Conservation (phyloP, 176 grass and related monocot genomes). For the Hsuehochloa calcarea region DNA sequence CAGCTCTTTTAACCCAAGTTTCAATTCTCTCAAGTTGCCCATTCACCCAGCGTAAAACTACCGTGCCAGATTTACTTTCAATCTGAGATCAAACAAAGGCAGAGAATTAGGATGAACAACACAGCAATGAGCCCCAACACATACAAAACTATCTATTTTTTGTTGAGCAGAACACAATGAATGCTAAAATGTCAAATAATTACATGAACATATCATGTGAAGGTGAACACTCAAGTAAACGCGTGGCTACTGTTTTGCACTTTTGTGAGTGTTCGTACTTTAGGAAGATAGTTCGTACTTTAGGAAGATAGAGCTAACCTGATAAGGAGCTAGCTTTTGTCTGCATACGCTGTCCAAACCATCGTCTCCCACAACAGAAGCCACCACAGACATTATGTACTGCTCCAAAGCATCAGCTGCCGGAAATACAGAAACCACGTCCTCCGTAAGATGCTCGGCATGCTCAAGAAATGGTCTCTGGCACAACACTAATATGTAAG, state of each 20-base stretch:
- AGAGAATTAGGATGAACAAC: constrained; percentile 16
- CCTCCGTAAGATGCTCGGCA: constrained; percentile 92
- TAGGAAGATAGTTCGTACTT: constrained; percentile 4
- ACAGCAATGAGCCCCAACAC: constrained; percentile 9
- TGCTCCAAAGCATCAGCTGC: constrained; percentile 83
- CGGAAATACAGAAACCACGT: constrained; percentile 89
- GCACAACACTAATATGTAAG: constrained; percentile 30
- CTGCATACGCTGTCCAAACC: constrained; percentile 68
- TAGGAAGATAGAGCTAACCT: constrained; percentile 52
- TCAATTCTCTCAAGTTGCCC: constrained; percentile 91
- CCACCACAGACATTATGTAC: constrained; percentile 76
- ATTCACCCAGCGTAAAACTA: constrained; percentile 93
- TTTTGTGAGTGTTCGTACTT: constrained; percentile 2
- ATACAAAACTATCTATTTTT: constrained; percentile 8
- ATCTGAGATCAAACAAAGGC: constrained; percentile 43
- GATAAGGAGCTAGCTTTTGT: constrained; percentile 73
- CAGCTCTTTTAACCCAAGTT: constrained; percentile 84
- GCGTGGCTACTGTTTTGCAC: not conserved
- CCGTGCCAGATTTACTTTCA: constrained; percentile 79
- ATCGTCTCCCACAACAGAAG: constrained; percentile 77
- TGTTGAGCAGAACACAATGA: not conserved
- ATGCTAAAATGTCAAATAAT: constrained; percentile 18
- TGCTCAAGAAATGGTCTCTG: constrained; percentile 95
- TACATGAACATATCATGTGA: not conserved
- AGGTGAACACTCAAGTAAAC: constrained; percentile 26